These are phyloP conservation scores for Sungouiozyma intestinalis DNA, from an alignment of 805 yeast species.

Conservation along the genomic window DNA sequence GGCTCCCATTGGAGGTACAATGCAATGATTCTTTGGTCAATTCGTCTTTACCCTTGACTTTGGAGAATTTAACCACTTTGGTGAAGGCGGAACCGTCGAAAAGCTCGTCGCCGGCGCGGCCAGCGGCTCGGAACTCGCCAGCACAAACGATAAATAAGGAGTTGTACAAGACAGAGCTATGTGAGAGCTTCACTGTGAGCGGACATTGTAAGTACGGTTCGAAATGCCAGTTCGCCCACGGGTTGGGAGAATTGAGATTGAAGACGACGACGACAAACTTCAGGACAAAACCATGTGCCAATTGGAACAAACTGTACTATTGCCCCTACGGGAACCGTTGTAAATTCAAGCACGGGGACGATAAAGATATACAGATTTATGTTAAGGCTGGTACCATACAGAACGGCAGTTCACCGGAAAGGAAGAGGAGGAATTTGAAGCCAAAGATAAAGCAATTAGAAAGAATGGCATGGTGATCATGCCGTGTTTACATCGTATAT, in stretches of 20 bases:
- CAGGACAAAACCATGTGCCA: conserved; percentile 85
- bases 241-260: conserved; percentile 59
- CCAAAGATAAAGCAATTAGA: conserved; percentile 24
- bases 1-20: conserved; percentile 1
- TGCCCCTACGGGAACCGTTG: conserved; percentile 89
- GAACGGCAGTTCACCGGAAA: neutral
- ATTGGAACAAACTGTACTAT: conserved; percentile 71
- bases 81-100: too few species aligned
- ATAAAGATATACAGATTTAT: conserved; percentile 23
- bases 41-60: conserved; percentile 20
- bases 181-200: conserved; percentile 63
- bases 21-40: conserved; percentile 13
- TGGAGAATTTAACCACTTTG: conserved; percentile 22
- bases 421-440: conserved; percentile 18
- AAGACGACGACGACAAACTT: conserved; percentile 65
- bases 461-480: conserved; percentile 24
- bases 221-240: conserved; percentile 94
- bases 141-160: conserved; percentile 38
- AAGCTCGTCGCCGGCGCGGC: too few species aligned
- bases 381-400: conserved; percentile 15
- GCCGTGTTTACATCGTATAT: neutral
- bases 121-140: too few species aligned
- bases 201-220: conserved; percentile 78
- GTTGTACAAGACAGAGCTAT: conserved; percentile 82
- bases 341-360: conserved; percentile 73